phyloP scores from a whole-genome alignment of 169 alveolate species.

The Plasmodium ovale region DNA sequence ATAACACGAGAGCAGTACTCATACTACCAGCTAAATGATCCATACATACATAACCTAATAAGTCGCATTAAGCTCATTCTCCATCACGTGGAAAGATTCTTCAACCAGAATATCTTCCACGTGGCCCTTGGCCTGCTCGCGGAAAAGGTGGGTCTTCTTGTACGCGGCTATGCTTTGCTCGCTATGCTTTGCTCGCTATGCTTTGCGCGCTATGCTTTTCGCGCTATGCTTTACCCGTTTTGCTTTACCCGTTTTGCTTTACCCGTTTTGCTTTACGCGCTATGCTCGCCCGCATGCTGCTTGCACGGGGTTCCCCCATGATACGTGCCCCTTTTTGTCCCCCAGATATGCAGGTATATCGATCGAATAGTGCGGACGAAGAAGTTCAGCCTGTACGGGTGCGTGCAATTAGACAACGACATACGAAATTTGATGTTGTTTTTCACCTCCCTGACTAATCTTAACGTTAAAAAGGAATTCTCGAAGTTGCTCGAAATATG shows the following conservation, averaged over 20 bases:
- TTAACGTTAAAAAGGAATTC: slow-evolving; percentile 62
- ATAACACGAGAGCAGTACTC: slow-evolving; percentile 64
- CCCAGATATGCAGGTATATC: slow-evolving; percentile 67
- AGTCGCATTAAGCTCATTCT: slow-evolving; percentile 24
- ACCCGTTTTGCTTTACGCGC: not conserved
- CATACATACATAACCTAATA: slow-evolving; percentile 46
- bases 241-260: not conserved
- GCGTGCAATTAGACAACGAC: slow-evolving; percentile 74
- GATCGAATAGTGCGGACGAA: slow-evolving; percentile 58
- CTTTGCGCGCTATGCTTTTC: not conserved
- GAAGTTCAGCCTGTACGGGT: slow-evolving; percentile 60
- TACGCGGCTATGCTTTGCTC: too few species aligned
- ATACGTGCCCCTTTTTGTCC: not conserved
- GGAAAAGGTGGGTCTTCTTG: slow-evolving; percentile 28
- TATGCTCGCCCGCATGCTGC: not conserved
- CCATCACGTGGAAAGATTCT: slow-evolving; percentile 36
- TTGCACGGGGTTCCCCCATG: not conserved
- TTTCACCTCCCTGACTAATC: slow-evolving; percentile 63
- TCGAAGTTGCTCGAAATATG: slow-evolving; percentile 57
- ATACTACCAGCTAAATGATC: slow-evolving; percentile 69
- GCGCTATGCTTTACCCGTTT: not conserved
- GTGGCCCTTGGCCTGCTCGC: slow-evolving; percentile 31
- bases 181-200: not conserved
- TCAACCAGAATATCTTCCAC: slow-evolving; percentile 54
- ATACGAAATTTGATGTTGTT: slow-evolving; percentile 62